Evolutionary conservation across 2,329 filamentous ascomycete genomes (phyloP).

Genomic region (Trichocomaceae sp.): DNA sequence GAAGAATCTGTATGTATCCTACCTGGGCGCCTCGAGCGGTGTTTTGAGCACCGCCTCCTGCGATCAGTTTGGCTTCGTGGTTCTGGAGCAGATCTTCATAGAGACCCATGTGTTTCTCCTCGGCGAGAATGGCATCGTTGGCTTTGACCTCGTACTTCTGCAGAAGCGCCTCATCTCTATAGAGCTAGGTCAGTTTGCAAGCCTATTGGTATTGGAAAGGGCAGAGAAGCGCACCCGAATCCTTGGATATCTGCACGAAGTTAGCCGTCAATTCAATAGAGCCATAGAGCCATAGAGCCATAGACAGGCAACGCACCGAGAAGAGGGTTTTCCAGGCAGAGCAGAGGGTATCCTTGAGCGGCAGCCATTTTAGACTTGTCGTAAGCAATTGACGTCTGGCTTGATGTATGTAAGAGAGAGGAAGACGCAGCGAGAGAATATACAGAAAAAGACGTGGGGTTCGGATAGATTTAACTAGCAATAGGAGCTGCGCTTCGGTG

Average conservation of each 20-base stretch:
- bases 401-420: background rate
- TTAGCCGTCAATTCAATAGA: conserved; percentile 7
- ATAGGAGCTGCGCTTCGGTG: conserved; percentile 12
- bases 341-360: conserved; percentile 73
- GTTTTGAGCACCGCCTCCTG: conserved; percentile 95
- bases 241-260: conserved; percentile 73
- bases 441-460: conserved; percentile 7
- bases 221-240: conserved; percentile 46
- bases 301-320: conserved; percentile 58
- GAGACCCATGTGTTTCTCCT: conserved; percentile 79
- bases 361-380: conserved; percentile 56
- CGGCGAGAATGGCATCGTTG: conserved; percentile 95
- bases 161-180: conserved; percentile 73
- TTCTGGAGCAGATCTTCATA: conserved; percentile 93
- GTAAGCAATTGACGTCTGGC: background rate
- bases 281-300: too few relatives aligned
- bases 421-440: background rate
- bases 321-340: conserved; percentile 95
- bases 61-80: conserved; percentile 88
- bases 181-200: conserved; percentile 18
- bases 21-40: conserved; percentile 85
- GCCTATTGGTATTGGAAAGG: background rate
- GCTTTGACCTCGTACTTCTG: conserved; percentile 89
- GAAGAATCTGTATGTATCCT: conserved; percentile 18
- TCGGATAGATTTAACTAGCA: background rate